Conservation (phyloP, 805 yeast species). For the Henningerozyma blattae region DNA sequence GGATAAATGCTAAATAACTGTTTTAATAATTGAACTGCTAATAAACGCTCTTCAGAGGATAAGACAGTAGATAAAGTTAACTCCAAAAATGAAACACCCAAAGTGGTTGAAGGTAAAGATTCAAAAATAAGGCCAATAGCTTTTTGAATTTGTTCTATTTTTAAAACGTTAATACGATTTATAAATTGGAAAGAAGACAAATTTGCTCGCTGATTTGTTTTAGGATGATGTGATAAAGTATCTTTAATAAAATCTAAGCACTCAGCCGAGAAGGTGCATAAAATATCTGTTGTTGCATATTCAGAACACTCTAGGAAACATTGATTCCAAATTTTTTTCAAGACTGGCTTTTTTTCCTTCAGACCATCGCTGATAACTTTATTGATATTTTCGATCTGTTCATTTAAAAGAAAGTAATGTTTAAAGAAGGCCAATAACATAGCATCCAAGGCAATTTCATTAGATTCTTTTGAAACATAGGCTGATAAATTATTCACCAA, state of each 20-base stretch:
- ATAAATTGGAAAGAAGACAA: slow-evolving; percentile 14
- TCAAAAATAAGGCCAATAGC: slow-evolving; percentile 6
- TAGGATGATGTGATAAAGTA: slow-evolving; percentile 26
- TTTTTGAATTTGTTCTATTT: slow-evolving; percentile 1
- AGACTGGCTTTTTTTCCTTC: slow-evolving; percentile 46
- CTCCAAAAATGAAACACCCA: slow-evolving; percentile 41
- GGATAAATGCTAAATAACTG: slow-evolving; percentile 27
- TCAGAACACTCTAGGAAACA: slow-evolving; percentile 23
- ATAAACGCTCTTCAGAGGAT: slow-evolving; percentile 24
- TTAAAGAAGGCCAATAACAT: slow-evolving; percentile 38
- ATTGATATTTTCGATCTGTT: slow-evolving; percentile 15
- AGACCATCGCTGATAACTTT: slow-evolving; percentile 44
- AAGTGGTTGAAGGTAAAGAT: slow-evolving; percentile 7
- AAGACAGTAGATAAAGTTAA: slow-evolving; percentile 32
- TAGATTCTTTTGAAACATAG: slow-evolving; percentile 59
- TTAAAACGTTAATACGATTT: slow-evolving; percentile 6
- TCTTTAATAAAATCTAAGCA: slow-evolving; percentile 21
- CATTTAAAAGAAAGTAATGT: slow-evolving; percentile 28
- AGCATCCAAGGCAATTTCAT: slow-evolving; percentile 47
- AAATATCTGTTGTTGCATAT: slow-evolving; percentile 28
- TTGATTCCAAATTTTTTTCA: slow-evolving; percentile 58
- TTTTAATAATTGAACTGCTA: slow-evolving; percentile 25
- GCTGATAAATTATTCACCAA: slow-evolving; percentile 36
- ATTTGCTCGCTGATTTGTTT: slow-evolving; percentile 28
- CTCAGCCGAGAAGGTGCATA: slow-evolving; percentile 18